Evolutionary conservation across 2,329 filamentous ascomycete species (phyloP).

Genomic region (Lecanoromycetidae sp.): DNA sequence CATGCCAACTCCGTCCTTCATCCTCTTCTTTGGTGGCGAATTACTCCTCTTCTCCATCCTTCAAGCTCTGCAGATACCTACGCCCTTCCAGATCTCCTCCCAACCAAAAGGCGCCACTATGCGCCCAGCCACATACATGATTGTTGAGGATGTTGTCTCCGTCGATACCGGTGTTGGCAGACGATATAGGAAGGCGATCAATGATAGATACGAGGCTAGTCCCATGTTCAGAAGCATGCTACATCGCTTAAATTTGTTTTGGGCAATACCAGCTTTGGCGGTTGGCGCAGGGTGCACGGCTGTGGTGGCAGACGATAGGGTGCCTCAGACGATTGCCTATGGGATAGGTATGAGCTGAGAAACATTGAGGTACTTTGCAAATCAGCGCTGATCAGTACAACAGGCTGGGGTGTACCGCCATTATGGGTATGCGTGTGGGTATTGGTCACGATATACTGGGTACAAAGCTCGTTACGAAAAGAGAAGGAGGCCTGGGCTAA

Average conservation of each 20-base stretch:
- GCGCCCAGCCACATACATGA: slow-evolving; percentile 49
- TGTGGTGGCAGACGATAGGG: not conserved
- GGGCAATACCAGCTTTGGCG: slow-evolving; percentile 35
- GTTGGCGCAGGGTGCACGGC: slow-evolving; percentile 3
- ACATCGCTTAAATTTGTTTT: slow-evolving; percentile 44
- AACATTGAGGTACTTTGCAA: not conserved
- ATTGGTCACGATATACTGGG: slow-evolving; percentile 35
- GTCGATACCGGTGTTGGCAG: slow-evolving; percentile 52
- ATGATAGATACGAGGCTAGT: slow-evolving; percentile 42
- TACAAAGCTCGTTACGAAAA: slow-evolving; percentile 33
- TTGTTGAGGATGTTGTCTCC: slow-evolving; percentile 56
- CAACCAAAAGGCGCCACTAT: slow-evolving; percentile 47
- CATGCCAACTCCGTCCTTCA: slow-evolving; percentile 85
- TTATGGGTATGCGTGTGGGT: slow-evolving; percentile 33
- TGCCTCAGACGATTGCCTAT: slow-evolving; percentile 10
- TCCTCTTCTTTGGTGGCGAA: slow-evolving; percentile 94
- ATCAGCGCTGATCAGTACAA: not conserved
- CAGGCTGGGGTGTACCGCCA: slow-evolving; percentile 34
- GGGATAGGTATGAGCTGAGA: not conserved
- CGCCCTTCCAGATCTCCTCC: slow-evolving; percentile 53
- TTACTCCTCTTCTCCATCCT: slow-evolving; percentile 47
- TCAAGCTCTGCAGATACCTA: slow-evolving; percentile 32
- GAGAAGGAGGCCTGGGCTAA: slow-evolving; percentile 33
- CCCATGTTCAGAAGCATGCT: slow-evolving; percentile 43
- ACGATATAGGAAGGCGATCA: slow-evolving; percentile 39